Evolutionary conservation across 1,139 yeast genomes (phyloP).

Genomic region (Nakaseomyces kungkrabaensis): DNA sequence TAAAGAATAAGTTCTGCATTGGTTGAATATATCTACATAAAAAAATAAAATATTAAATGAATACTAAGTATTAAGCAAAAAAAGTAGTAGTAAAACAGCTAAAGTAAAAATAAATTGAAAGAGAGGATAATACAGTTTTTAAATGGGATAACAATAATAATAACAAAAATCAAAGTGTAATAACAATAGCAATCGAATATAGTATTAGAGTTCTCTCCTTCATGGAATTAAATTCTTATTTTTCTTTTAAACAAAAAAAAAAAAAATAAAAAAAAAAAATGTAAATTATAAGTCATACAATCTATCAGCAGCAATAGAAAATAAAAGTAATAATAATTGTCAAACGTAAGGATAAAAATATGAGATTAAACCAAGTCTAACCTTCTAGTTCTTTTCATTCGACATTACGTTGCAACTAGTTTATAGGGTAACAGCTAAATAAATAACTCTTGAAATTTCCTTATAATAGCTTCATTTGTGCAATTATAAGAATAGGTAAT

Average conservation of each 20-base stretch:
- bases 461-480: neutral
- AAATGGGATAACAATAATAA: neutral
- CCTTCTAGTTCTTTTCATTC: neutral
- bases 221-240: neutral
- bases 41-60: neutral
- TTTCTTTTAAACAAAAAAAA: neutral
- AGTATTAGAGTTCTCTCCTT: neutral
- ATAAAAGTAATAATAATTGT: no score
- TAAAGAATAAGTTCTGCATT: neutral
- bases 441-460: neutral
- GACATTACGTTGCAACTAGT: no score
- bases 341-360: neutral
- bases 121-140: neutral
- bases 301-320: constrained; percentile 1
- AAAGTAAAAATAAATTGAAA: neutral
- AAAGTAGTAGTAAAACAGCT: neutral
- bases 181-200: neutral
- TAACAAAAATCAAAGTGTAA: neutral
- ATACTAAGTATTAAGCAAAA: neutral
- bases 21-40: constrained; percentile 1
- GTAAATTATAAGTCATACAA: neutral
- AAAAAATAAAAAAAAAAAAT: neutral
- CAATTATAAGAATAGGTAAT: neutral
- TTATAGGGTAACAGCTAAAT: neutral
- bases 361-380: neutral